Base-by-base conservation (phyloP, 176 grass and related monocot genomes). In the Oryza glaberrima region DNA sequence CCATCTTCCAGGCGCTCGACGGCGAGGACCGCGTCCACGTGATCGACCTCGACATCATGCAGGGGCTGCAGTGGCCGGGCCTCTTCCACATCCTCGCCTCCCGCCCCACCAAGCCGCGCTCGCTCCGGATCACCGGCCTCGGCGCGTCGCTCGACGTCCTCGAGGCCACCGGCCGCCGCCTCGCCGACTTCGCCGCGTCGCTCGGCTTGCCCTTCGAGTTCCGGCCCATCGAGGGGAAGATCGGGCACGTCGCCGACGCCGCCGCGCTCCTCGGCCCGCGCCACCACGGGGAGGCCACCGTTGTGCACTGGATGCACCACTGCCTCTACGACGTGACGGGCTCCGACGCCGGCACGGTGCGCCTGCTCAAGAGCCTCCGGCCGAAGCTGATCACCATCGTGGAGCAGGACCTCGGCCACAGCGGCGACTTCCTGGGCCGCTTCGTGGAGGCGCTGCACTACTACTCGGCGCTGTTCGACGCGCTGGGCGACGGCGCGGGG, bases 301-400 rank as follows among this genome's bases (percentile, higher is more conserved):
- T 95, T 11, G 95, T 98, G 72, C 91, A 98, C 74, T 98, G 95
- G 95, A 98, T 98, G 93, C 90, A 98, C 70, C 95, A 98, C 76
- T 90, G 87, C 80, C 89, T 98, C 4, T 98, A 95, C 82, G 95
- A 98, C 77, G 89, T 93, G 34, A 98, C 95, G 40, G 93, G 95
- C 35, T 98, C 95, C 16, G 92, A 98, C 82, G 28, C 36, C 61
- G 71, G 81, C 79, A 88, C 93, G 43, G 73, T 95, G 35, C 87
- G 86, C 20, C 73, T 95, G 51, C 87, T 98, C 10, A 79, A 78
- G 81, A 71, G 56, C 38, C 89, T 95, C 32, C 87, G 85, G 5
- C 95, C 95, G 4, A 91, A 90, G 81, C 91, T 98, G 76, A 80
- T 98, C 64, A 95, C 95, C 72, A 91, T 98, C 78, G 91, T 98